phyloP scores from a whole-genome alignment of 768 basidiomycete species.

The Leucosporidium creatinivorum region DNA sequence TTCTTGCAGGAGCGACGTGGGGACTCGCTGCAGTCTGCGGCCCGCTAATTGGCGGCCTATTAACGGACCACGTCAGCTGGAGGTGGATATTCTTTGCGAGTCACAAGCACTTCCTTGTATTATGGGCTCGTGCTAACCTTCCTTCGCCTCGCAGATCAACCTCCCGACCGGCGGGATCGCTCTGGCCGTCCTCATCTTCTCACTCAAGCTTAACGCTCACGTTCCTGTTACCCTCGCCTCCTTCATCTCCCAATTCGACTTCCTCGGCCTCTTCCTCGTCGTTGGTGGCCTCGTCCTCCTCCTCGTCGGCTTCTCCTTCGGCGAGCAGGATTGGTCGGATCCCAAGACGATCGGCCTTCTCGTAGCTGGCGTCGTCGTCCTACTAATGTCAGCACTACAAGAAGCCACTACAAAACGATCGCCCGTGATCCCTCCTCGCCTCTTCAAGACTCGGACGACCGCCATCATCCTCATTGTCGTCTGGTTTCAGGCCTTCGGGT shows the following conservation, averaged over 20 bases:
- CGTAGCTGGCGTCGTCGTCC: constrained; percentile 24
- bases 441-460: constrained; percentile 38
- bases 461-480: constrained; percentile 27
- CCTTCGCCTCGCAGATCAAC: constrained; percentile 34
- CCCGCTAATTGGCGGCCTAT: constrained; percentile 50
- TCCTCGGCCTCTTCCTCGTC: constrained; percentile 43
- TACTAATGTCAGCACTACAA: constrained; percentile 35
- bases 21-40: constrained; percentile 65
- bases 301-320: constrained; percentile 41
- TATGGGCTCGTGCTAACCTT: too few relatives aligned
- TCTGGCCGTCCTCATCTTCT: constrained; percentile 40
- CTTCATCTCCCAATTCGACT: constrained; percentile 42
- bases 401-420: constrained; percentile 40
- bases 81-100: constrained; percentile 58
- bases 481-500: constrained; percentile 29
- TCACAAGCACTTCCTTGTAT: too few relatives aligned
- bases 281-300: constrained; percentile 39
- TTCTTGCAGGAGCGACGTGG: background rate
- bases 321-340: constrained; percentile 29
- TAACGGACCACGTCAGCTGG: constrained; percentile 70
- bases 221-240: constrained; percentile 31
- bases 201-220: constrained; percentile 42
- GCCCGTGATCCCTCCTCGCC: constrained; percentile 42
- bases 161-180: constrained; percentile 42
- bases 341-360: constrained; percentile 30